Evolutionary conservation across 2,329 filamentous ascomycete genomes (phyloP).

Genomic region (Botryotinia calthae): DNA sequence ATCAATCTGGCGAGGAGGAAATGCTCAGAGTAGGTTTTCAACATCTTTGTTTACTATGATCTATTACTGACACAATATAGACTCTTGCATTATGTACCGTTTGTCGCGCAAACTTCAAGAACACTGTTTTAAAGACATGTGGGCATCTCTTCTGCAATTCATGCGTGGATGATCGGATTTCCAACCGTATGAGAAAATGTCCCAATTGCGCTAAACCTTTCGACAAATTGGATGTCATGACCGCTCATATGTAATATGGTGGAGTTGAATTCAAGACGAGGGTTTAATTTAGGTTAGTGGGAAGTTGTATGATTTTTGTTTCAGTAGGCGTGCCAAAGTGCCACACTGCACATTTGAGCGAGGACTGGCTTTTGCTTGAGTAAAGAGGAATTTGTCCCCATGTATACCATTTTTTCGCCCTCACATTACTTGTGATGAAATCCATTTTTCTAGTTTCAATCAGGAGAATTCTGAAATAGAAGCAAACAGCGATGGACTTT

Average conservation of each 20-base stretch:
- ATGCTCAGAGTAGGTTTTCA: constrained; percentile 72
- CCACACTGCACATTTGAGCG: constrained; percentile 33
- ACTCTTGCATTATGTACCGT: constrained; percentile 83
- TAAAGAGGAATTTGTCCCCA: neutral
- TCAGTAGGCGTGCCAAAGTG: neutral
- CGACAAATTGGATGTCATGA: constrained; percentile 86
- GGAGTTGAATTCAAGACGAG: constrained; percentile 15
- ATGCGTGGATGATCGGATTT: constrained; percentile 86
- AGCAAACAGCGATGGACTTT: constrained; percentile 10
- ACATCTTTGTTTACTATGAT: constrained; percentile 28
- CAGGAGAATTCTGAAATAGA: neutral
- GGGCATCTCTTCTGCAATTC: constrained; percentile 91
- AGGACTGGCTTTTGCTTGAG: constrained; percentile 26
- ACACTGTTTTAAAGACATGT: constrained; percentile 89
- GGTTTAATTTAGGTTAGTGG: constrained; percentile 19
- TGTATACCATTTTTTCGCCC: constrained; percentile 22
- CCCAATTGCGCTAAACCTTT: constrained; percentile 92
- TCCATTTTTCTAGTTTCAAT: neutral
- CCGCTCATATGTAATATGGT: constrained; percentile 51
- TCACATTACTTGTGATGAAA: constrained; percentile 2
- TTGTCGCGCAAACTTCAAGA: constrained; percentile 90
- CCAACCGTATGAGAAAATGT: constrained; percentile 90
- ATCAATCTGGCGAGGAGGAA: constrained; percentile 78
- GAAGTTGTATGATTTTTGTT: constrained; percentile 20
- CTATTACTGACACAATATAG: constrained; percentile 47